Conservation (phyloP, 805 yeast species). For the Yarrowia yakushimensis region DNA sequence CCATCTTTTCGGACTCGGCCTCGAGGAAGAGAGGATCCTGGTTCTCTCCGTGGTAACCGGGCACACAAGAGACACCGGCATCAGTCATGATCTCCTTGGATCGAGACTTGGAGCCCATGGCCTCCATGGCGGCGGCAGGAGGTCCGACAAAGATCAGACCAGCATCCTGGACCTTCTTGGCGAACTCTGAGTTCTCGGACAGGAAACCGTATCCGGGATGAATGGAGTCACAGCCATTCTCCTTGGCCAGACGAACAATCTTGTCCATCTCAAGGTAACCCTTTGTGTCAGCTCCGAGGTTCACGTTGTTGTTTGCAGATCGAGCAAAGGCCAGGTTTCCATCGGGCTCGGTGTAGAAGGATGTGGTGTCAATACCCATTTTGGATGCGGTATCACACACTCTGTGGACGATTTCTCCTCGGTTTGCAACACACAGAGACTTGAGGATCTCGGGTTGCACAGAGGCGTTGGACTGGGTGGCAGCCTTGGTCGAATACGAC, state of each 20-base stretch:
- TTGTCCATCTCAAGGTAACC: constrained; percentile 45
- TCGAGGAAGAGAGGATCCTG: constrained; percentile 34
- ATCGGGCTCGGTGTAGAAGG: constrained; percentile 37
- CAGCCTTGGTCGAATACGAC: constrained; percentile 21
- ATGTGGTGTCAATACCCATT: constrained; percentile 36
- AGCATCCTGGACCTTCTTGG: constrained; percentile 35
- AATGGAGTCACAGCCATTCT: constrained; percentile 50
- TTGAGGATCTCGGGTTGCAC: constrained; percentile 26
- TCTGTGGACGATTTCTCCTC: constrained; percentile 50
- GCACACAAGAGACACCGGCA: constrained; percentile 38
- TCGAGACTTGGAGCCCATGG: constrained; percentile 38
- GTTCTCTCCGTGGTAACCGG: constrained; percentile 38
- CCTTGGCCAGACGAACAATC: constrained; percentile 48
- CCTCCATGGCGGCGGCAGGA: constrained; percentile 36
- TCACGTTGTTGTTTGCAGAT: constrained; percentile 29
- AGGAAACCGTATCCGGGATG: constrained; percentile 58
- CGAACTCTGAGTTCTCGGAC: constrained; percentile 43
- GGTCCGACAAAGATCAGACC: constrained; percentile 39
- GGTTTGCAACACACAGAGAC: constrained; percentile 48
- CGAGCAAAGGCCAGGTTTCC: constrained; percentile 33
- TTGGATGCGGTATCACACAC: constrained; percentile 34
- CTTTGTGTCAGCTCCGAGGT: constrained; percentile 32
- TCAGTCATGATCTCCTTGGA: constrained; percentile 38
- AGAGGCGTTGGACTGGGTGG: neutral
- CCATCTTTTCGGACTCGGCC: constrained; percentile 34